phyloP scores from a whole-genome alignment of 371 early-diverging fungal species.

The Coemansia sp. region DNA sequence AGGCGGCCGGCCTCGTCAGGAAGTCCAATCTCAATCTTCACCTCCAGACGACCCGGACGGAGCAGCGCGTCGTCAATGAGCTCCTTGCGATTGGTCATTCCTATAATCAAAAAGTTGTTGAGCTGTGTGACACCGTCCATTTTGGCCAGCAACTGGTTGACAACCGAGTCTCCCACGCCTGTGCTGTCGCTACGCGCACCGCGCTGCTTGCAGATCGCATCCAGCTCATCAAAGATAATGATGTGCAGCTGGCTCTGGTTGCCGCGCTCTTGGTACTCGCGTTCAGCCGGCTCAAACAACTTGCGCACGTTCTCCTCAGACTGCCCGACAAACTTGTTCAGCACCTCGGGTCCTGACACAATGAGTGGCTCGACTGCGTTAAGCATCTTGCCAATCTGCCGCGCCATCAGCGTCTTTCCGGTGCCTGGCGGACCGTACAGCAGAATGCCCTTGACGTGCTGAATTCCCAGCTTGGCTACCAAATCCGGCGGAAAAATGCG shows the following conservation, averaged over 20 bases:
- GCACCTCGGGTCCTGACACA: constrained; percentile 98
- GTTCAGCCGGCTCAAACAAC: constrained; percentile 96
- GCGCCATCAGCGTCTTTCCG: constrained; percentile 99
- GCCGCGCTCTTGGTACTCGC: constrained; percentile 92
- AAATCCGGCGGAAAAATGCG: constrained; percentile 96
- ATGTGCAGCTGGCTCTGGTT: constrained; percentile 96
- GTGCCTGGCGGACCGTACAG: constrained; percentile 97
- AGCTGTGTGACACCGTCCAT: constrained; percentile 99
- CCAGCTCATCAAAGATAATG: constrained; percentile 99
- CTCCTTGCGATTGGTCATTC: constrained; percentile 99
- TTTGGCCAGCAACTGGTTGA: constrained; percentile 98
- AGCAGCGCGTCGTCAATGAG: constrained; percentile 97
- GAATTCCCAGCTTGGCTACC: constrained; percentile 96
- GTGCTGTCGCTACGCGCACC: constrained; percentile 91
- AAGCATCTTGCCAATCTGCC: constrained; percentile 98
- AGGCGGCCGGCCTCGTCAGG: constrained; percentile 91
- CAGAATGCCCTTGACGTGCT: constrained; percentile 94
- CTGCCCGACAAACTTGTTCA: constrained; percentile 98
- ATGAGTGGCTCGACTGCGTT: constrained; percentile 96
- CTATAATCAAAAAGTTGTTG: constrained; percentile 96
- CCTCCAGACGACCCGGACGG: constrained; percentile 97
- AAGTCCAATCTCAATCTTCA: constrained; percentile 93
- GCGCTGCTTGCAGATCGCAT: constrained; percentile 99
- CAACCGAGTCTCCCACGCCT: constrained; percentile 98
- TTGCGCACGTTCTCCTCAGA: constrained; percentile 99